Evolutionary conservation across 169 alveolate species (phyloP).

Genomic region (Fabrea salina): DNA sequence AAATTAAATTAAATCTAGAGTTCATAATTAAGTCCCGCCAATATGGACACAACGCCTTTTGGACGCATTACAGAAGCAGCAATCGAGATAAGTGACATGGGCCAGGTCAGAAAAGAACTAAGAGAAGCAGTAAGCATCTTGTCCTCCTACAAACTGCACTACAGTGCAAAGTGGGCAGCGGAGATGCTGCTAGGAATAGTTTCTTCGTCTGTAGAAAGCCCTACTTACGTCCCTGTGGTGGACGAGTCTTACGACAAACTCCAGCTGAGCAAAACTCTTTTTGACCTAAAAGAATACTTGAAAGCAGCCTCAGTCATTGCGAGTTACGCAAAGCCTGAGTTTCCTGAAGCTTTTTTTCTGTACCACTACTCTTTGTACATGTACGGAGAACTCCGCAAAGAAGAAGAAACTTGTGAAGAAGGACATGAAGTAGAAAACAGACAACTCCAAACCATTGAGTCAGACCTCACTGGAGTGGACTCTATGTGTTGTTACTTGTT

Average conservation of each 20-base stretch:
- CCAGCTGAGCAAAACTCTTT: slow-evolving; percentile 64
- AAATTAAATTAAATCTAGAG: no score
- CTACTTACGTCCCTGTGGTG: slow-evolving; percentile 15
- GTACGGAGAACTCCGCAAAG: slow-evolving; percentile 70
- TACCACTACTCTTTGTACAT: slow-evolving; percentile 65
- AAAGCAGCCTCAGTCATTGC: slow-evolving; percentile 70
- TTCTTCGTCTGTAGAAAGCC: neutral
- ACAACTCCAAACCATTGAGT: slow-evolving; percentile 3
- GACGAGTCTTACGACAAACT: slow-evolving; percentile 58
- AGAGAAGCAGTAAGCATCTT: slow-evolving; percentile 39
- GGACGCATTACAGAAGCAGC: slow-evolving; percentile 20
- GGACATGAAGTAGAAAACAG: slow-evolving; percentile 45
- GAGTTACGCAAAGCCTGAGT: slow-evolving; percentile 55
- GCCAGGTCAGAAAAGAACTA: slow-evolving; percentile 45
- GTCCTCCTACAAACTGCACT: slow-evolving; percentile 45
- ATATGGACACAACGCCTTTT: slow-evolving; percentile 26
- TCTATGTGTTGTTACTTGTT: slow-evolving; percentile 70
- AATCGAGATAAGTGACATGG: slow-evolving; percentile 5
- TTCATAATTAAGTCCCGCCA: no score
- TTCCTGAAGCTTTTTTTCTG: slow-evolving; percentile 73
- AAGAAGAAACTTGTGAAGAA: slow-evolving; percentile 78
- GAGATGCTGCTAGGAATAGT: slow-evolving; percentile 43
- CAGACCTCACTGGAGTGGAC: slow-evolving; percentile 32
- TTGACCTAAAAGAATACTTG: slow-evolving; percentile 78
- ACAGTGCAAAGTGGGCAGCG: slow-evolving; percentile 63